Evolutionary conservation across 306 rosid species (phyloP).

Genomic region (Lupinus albus): DNA sequence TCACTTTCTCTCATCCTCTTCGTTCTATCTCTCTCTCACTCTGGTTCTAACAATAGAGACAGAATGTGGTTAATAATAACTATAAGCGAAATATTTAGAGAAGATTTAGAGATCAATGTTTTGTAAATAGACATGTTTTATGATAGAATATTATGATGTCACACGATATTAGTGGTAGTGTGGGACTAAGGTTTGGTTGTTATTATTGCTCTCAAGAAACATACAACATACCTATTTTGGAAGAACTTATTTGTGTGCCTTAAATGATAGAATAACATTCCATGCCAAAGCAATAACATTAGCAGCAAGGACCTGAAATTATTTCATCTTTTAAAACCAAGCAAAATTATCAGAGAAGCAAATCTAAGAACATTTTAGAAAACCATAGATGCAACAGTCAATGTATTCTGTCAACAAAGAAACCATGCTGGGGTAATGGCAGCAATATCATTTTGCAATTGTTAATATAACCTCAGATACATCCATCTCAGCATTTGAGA

Average conservation of each 20-base stretch:
- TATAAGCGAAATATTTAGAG: too few species aligned
- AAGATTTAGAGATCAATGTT: too few species aligned
- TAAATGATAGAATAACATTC: constrained; percentile 95
- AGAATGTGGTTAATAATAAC: too few species aligned
- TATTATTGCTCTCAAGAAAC: constrained; percentile 28
- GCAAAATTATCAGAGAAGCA: constrained; percentile 3
- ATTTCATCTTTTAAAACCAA: constrained; percentile 21
- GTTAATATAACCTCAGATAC: constrained; percentile 20
- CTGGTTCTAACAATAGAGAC: too few species aligned
- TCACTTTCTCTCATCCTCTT: too few species aligned
- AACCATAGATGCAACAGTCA: constrained; percentile 10
- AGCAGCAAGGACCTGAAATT: constrained; percentile 90
- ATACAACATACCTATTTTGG: constrained; percentile 43
- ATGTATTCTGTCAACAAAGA: constrained; percentile 9
- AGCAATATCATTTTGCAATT: neutral
- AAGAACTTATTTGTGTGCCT: constrained; percentile 82
- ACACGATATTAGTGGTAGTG: too few species aligned
- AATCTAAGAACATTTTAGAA: constrained; percentile 26
- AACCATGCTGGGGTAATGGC: constrained; percentile 7
- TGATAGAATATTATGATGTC: too few species aligned
- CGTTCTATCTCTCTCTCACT: too few species aligned
- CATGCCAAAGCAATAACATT: constrained; percentile 75
- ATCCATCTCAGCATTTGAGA: constrained; percentile 27
- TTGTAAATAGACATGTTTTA: too few species aligned
- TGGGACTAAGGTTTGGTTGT: too few species aligned